Evolutionary conservation across 345 rosid genomes (phyloP).

Genomic region (Lepidium africanum): DNA sequence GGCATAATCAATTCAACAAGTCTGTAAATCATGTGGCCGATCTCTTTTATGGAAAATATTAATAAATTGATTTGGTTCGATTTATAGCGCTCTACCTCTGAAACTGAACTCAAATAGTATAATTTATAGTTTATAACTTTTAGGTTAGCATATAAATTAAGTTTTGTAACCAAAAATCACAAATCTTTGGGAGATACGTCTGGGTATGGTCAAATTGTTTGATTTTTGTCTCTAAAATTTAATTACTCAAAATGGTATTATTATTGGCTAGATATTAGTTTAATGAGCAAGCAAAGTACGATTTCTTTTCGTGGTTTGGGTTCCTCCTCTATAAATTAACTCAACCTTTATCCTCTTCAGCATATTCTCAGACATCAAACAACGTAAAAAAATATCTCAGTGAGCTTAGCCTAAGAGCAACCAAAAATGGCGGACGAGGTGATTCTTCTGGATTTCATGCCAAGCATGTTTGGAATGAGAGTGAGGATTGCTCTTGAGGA

Average conservation of each 20-base stretch:
- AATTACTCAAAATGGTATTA: too few species aligned
- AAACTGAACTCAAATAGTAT: neutral
- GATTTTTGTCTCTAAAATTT: too few species aligned
- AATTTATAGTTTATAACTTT: too few species aligned
- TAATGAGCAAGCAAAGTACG: neutral
- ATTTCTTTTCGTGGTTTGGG: neutral
- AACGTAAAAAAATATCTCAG: neutral
- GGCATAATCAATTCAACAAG: neutral
- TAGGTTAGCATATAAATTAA: neutral
- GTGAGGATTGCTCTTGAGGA: constrained; percentile 9
- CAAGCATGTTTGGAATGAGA: constrained; percentile 10
- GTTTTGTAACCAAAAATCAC: neutral
- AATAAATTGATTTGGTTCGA: too few species aligned
- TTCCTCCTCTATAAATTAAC: neutral
- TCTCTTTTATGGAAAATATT: too few species aligned
- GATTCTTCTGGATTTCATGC: constrained; percentile 9
- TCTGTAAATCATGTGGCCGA: neutral
- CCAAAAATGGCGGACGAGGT: constrained; percentile 9
- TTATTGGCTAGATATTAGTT: neutral
- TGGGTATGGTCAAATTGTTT: too few species aligned
- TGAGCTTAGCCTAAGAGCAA: neutral
- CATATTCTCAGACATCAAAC: neutral
- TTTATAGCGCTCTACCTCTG: neutral
- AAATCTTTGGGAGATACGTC: neutral
- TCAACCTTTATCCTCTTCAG: neutral